Evolutionary conservation across 1,284 basidiomycete genomes (phyloP).

Genomic region (Marasmius oreades): DNA sequence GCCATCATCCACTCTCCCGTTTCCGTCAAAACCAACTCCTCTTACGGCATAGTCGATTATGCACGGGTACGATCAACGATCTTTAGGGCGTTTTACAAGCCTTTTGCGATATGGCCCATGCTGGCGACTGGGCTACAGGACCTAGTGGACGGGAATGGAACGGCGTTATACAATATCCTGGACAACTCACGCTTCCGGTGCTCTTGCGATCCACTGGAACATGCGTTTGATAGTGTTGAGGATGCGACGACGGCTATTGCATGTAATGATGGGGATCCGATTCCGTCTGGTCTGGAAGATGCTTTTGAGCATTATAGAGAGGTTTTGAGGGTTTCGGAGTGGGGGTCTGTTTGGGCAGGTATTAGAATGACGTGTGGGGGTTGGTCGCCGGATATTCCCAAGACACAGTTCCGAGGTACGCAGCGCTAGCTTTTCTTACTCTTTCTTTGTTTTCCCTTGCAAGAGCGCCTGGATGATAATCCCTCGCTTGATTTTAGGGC

Average conservation of each 20-base stretch:
- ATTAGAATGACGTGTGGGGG: conserved; percentile 13
- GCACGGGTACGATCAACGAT: conserved; percentile 10
- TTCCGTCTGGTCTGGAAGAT: conserved; percentile 9
- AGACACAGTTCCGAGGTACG: conserved; percentile 14
- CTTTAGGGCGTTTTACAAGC: conserved; percentile 14
- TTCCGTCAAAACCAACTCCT: conserved; percentile 10
- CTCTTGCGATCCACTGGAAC: conserved; percentile 4
- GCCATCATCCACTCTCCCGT: conserved; percentile 13
- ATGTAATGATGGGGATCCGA: conserved; percentile 17
- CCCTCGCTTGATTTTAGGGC: conserved; percentile 4
- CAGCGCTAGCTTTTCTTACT: background rate
- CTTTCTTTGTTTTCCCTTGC: too few relatives aligned
- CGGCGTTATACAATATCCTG: conserved; percentile 11
- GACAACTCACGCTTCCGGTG: conserved; percentile 7
- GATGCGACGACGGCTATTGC: conserved; percentile 10
- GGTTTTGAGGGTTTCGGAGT: conserved; percentile 10
- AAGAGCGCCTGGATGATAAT: background rate
- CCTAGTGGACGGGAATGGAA: conserved; percentile 15
- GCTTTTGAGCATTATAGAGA: conserved; percentile 8
- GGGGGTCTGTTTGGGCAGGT: conserved; percentile 13
- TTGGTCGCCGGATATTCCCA: conserved; percentile 12
- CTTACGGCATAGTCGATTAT: conserved; percentile 17
- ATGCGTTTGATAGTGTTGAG: conserved; percentile 5
- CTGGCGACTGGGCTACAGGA: conserved; percentile 17
- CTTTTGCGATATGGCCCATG: conserved; percentile 11